phyloP scores from a whole-genome alignment of 108 stramenopile species.

The Skeletonema menzelii region DNA sequence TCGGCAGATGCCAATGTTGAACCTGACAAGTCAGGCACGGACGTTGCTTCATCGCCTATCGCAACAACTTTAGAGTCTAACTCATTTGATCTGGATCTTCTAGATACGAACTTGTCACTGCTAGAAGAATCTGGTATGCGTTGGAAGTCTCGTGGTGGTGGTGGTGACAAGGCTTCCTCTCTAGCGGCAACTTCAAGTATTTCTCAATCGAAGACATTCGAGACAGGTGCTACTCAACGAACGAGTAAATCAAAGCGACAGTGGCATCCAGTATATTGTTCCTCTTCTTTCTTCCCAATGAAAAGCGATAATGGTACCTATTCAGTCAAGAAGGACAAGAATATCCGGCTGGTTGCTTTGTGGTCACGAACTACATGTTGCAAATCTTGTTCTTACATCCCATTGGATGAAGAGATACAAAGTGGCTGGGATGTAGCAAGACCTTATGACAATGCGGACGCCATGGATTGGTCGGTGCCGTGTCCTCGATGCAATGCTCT shows the following conservation, averaged over 20 bases:
- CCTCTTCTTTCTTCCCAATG: conserved; percentile 64
- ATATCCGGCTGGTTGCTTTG: conserved; percentile 59
- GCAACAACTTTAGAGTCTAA: not conserved
- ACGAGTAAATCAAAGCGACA: conserved; percentile 29
- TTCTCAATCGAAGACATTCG: conserved; percentile 42
- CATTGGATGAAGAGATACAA: conserved; percentile 87
- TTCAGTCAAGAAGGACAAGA: not conserved
- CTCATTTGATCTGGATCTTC: conserved; percentile 36
- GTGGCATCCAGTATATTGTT: conserved; percentile 73
- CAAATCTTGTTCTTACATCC: conserved; percentile 69
- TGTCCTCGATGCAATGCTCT: conserved; percentile 72
- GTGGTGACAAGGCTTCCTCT: not conserved
- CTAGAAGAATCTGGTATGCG: conserved; percentile 72
- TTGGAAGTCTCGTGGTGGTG: conserved; percentile 52
- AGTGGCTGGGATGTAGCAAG: conserved; percentile 72
- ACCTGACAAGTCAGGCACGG: conserved; percentile 28
- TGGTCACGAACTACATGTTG: conserved; percentile 79
- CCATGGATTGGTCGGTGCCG: conserved; percentile 32
- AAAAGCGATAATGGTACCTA: not conserved
- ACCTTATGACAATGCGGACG: conserved; percentile 45
- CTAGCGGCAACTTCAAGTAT: conserved; percentile 10
- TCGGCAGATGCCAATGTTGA: conserved; percentile 27
- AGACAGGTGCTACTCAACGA: conserved; percentile 25
- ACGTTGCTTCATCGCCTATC: conserved; percentile 18
- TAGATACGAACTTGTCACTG: conserved; percentile 57